Percentiles rank a stretch among this genome's conserved stretches.
These are phyloP conservation scores for Lactarius quietus DNA, from an alignment of 768 basidiomycete species.

Conservation along the genomic window DNA sequence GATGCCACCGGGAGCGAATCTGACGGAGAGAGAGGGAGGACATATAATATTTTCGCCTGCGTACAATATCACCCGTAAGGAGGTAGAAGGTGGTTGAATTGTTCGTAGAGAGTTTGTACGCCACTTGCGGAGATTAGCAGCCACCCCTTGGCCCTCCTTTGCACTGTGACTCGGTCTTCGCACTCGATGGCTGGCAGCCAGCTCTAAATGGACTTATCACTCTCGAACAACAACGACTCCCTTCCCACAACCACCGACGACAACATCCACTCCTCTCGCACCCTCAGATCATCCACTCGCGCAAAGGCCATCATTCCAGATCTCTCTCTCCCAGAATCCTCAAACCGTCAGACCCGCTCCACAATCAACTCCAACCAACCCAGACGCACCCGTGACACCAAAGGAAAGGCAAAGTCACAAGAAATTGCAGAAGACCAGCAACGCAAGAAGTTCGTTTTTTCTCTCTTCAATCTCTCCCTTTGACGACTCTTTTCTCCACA, in stretches of 20 bases:
- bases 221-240: slow-evolving; percentile 66
- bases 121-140: slow-evolving; percentile 22
- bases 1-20: slow-evolving; percentile 62
- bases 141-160: slow-evolving; percentile 21
- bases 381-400: slow-evolving; percentile 25
- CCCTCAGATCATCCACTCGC: slow-evolving; percentile 63
- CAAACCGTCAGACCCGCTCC: slow-evolving; percentile 26
- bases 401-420: slow-evolving; percentile 62
- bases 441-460: slow-evolving; percentile 30
- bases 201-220: slow-evolving; percentile 91
- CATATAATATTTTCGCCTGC: slow-evolving; percentile 75
- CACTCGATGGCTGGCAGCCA: slow-evolving; percentile 81
- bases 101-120: slow-evolving; percentile 54
- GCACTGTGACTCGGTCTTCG: neutral
- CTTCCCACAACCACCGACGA: slow-evolving; percentile 38
- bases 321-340: slow-evolving; percentile 23
- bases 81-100: slow-evolving; percentile 66
- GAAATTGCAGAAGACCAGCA: slow-evolving; percentile 56
- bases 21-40: slow-evolving; percentile 72
- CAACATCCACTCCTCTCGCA: slow-evolving; percentile 47
- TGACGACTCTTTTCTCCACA: slow-evolving; percentile 31
- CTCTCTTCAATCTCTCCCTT: slow-evolving; percentile 35
- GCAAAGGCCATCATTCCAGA: slow-evolving; percentile 31
- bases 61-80: slow-evolving; percentile 67
- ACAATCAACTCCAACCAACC: slow-evolving; percentile 15